A percentile compares a stretch with the other conserved stretches of the same genome.
phyloP scores from a whole-genome alignment of 1,284 basidiomycete genomes.

The Ganoderma multipileum region DNA sequence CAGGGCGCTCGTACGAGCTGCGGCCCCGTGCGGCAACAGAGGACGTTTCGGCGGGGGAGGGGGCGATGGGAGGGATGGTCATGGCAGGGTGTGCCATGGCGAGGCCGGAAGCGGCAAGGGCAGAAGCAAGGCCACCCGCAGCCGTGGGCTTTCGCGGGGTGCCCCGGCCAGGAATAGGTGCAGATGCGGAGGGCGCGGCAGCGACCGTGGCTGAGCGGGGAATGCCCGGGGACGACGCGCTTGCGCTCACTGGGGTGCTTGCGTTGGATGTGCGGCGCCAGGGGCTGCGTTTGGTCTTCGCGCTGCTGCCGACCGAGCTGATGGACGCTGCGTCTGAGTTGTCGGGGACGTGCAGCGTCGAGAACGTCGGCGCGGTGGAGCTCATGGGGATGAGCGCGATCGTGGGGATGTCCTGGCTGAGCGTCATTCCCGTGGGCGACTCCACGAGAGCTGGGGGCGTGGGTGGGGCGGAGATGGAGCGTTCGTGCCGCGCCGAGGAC shows the following conservation, averaged over 20 bases:
- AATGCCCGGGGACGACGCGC: conserved; percentile 34
- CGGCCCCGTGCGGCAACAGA: conserved; percentile 22
- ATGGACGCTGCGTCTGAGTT: conserved; percentile 52
- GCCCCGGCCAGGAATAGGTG: conserved; percentile 17
- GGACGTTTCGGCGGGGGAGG: conserved; percentile 34
- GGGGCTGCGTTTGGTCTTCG: conserved; percentile 42
- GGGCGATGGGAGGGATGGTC: conserved; percentile 48
- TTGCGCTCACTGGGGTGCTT: conserved; percentile 2
- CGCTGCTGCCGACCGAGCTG: conserved; percentile 45
- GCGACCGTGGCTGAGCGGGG: conserved; percentile 27
- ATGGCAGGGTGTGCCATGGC: conserved; percentile 68
- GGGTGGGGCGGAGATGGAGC: conserved; percentile 36
- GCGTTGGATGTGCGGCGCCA: conserved; percentile 40
- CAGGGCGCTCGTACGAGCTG: conserved; percentile 10
- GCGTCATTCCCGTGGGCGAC: conserved; percentile 51
- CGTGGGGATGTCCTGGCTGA: conserved; percentile 32
- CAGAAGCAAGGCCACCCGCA: conserved; percentile 58
- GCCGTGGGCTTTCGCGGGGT: conserved; percentile 38
- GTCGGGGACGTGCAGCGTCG: conserved; percentile 36
- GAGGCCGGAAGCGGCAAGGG: conserved; percentile 70
- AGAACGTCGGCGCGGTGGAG: conserved; percentile 31
- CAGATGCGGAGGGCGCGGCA: not conserved
- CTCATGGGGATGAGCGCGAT: conserved; percentile 33
- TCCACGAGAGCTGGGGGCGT: conserved; percentile 48
- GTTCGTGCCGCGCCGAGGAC: conserved; percentile 29